Base-by-base conservation (phyloP, 2,329 filamentous ascomycete species). In the Madurella fahalii region DNA sequence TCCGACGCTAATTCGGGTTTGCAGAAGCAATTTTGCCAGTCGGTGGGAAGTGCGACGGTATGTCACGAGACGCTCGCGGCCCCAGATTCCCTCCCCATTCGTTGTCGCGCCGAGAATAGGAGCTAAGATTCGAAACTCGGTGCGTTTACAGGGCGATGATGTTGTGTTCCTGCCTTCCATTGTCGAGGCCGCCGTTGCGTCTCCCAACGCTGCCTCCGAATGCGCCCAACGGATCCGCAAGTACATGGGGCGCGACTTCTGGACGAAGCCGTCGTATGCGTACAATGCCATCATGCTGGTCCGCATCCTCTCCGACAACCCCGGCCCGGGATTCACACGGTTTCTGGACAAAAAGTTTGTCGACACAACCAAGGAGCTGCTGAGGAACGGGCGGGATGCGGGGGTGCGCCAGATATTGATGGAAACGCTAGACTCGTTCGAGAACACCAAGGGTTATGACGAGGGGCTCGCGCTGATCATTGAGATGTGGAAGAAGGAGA, bases 231-330 rank as follows among this genome's bases (percentile, higher is more conserved):
- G 87, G 61, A 90, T 97, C 67, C 87, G 90, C 68, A 92, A 90
- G 70, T 93, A 86, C 69, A 77, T 99, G 56, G 80, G 83, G 63
- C 86, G 85, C 61, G 87, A 92, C 44, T 84, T 89, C 71, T 83
- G 72, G 64, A 68, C 71, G 25, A 76, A 75, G 44, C 77, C 89
- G 9, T 84, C 88, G 64, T 84, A 86, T 63, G 93, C 97, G 71
- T 97, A 96, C 79, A 96, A 97, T 74, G 87, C 90, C 59, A 85
- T 97, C 66, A 97, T 97, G 94, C 81, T 99, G 53, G 79, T 95
- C 63, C 87, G 93, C 58, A 99, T 99, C 66, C 77, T 99, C 61
- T 80, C 85, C 63, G 92, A 97, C 70, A 96, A 99, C 69, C 94
- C 94, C 0, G 93, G 93, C 31, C 80, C 81, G 50, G 90, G 85